Evolutionary conservation across 2,329 filamentous ascomycete species (phyloP).

Genomic region (Bertia moriformis): DNA sequence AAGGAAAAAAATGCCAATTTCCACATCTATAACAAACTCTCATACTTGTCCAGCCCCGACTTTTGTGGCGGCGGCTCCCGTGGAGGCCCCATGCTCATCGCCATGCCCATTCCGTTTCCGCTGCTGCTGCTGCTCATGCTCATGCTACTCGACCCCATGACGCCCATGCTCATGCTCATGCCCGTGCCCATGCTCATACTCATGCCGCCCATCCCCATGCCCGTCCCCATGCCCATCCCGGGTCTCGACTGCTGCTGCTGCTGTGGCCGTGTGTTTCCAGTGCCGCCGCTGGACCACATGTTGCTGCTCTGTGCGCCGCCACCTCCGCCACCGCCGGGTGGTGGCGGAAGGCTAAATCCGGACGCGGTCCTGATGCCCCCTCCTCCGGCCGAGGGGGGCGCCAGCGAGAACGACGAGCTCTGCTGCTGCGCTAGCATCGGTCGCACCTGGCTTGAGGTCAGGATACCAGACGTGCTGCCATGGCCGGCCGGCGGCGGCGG

Average conservation of each 20-base stretch:
- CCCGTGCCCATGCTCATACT: slow-evolving; percentile 7
- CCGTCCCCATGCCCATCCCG: no score
- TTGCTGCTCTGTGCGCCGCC: no score
- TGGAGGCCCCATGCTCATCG: slow-evolving; percentile 14
- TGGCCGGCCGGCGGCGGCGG: no score
- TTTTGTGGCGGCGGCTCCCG: slow-evolving; percentile 15
- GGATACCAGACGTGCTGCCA: no score
- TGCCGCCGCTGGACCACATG: slow-evolving; percentile 11
- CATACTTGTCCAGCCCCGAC: slow-evolving; percentile 51
- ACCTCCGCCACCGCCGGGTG: slow-evolving; percentile 20
- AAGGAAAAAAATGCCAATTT: no score
- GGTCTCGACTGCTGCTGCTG: no score
- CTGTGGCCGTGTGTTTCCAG: slow-evolving; percentile 8
- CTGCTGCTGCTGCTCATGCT: neutral
- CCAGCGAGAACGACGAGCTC: slow-evolving; percentile 37
- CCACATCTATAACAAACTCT: slow-evolving; percentile 55
- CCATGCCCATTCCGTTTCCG: slow-evolving; percentile 8
- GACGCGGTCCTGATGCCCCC: slow-evolving; percentile 10
- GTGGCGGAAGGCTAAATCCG: slow-evolving; percentile 31
- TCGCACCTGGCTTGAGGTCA: no score
- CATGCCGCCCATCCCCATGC: slow-evolving; percentile 9
- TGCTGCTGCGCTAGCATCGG: no score
- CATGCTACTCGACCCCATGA: slow-evolving; percentile 3
- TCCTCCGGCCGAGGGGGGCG: slow-evolving; percentile 31
- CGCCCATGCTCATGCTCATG: slow-evolving; percentile 7